Base-by-base conservation (phyloP, 495 filamentous ascomycete genomes). In the Pyrenula aspistea region DNA sequence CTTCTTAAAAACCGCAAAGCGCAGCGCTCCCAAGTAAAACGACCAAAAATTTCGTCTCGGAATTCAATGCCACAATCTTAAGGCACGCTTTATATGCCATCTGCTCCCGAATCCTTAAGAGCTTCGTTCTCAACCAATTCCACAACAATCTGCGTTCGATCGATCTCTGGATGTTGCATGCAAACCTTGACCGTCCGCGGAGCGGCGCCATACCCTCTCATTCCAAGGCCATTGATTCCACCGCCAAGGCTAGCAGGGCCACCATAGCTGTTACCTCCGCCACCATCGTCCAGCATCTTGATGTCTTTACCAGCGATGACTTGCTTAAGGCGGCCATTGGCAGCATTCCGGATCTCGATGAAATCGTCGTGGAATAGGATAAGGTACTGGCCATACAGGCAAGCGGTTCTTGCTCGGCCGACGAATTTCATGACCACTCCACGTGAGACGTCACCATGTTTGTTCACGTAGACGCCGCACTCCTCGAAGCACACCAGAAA, bases 391-490 rank as follows among this genome's bases (percentile, higher is more conserved):
- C 86, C 88, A 57, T 91, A 89, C 66, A 97, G 81, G 56, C 88
- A 91, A 10, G 92, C 93, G 55, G 84, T 84, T 65, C 86, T 84
- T 22, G 89, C 88, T 62, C 85, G 89, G 56, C 94, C 94, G 2
- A 95, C 91, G 69, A 96, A 97, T 63, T 96, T 89, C 89, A 97
- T 94, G 57, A 99, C 88, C 56, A 97, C 89, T 36, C 83, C 85
- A 51, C 93, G 84, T 36, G 83, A 89, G 19, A 99, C 88, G 56
- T 97, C 93, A 59, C 93, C 94, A 67, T 96, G 91, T 69, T 97
- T 95, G 72, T 97, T 95, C 68, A 96, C 89, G 60, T 97, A 99
- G 0, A 97, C 89, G 21, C 89, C 93, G 59, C 92, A 96, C 66
- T 96, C 89, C 55, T 90, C 87, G 67, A 96, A 99, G 12, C 83